Evolutionary conservation across 2,329 filamentous ascomycete species (phyloP).

Genomic region (Penicillium vulpinum): DNA sequence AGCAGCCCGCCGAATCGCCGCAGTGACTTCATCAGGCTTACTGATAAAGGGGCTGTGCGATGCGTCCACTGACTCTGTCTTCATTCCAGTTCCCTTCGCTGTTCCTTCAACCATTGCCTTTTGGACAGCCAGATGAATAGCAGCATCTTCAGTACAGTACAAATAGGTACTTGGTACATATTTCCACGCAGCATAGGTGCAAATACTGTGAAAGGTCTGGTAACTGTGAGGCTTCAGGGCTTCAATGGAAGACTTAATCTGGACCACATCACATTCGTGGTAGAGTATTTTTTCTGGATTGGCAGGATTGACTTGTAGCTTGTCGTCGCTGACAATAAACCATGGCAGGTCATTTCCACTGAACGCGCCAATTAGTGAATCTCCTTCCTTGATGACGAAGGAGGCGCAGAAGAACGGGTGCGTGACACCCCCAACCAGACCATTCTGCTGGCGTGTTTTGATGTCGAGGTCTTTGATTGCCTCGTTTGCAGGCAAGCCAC

Average conservation of each 20-base stretch:
- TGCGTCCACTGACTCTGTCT: not conserved
- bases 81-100: not conserved
- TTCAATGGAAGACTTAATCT: not conserved
- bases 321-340: conserved; percentile 2
- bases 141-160: conserved; percentile 4
- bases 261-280: not conserved
- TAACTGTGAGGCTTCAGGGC: conserved; percentile 6
- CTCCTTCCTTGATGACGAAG: conserved; percentile 8
- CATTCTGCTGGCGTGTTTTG: conserved; percentile 1
- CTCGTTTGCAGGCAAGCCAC: conserved; percentile 3
- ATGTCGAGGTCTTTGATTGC: conserved; percentile 7
- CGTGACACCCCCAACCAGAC: conserved; percentile 2
- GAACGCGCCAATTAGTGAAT: conserved; percentile 6
- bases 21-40: not conserved
- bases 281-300: conserved; percentile 3
- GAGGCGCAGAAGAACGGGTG: conserved; percentile 10
- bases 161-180: conserved; percentile 8
- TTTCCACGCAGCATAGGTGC: conserved; percentile 11
- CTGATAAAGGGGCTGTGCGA: not conserved
- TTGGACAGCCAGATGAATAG: not conserved
- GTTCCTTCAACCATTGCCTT: conserved; percentile 8
- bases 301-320: not conserved
- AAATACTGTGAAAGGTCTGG: conserved; percentile 1
- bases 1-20: not conserved
- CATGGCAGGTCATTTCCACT: conserved; percentile 8